Evolutionary conservation across 2,329 filamentous ascomycete genomes (phyloP), one percentile per base, ranked within the genome.

Genomic region (Lachnum nothofagi): DNA sequence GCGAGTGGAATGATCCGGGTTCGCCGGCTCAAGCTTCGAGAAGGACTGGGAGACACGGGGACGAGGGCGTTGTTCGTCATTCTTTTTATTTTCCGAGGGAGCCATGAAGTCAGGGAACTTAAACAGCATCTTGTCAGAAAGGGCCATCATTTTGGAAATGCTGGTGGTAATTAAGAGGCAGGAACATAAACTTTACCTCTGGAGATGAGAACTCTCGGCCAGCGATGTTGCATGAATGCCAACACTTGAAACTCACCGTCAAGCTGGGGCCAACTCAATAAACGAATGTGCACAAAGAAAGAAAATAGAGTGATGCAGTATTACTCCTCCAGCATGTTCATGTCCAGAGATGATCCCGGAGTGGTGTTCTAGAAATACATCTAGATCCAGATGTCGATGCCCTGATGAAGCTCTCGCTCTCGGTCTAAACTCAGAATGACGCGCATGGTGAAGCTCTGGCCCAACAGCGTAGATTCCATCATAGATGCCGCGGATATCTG

Each of bases 11-110:
- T 24, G 54, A 25, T 56, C 55, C 22, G 60, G 53, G 41, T 52
- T 59, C 4, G 49, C 33, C 5, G 57, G 53, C 23, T 67, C 68
- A 44, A 65, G 55, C 43, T 64, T 64, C 35, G 67, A 62, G 47
- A 70, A 71, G 23, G 67, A 71, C 41, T 67, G 67, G 22, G 68
- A 67, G 27, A 68, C 62, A 31, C 67, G 57, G 35, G 62, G 62
- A 33, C 61, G 60, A 49, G 64, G 65, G 38, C 61, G 58, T 40
- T 55, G 51, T 39, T 31, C 47, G 20, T 64, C 60, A 37, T 38
- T 56, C 48, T 56, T 62, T 43, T 45, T 55, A 8, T 31, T 39
- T 29, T 52, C 55, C 17, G 61, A 42, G 24, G 60, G 57, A 25
- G 62, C 57, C 64, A 66, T 66, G 47, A 64, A 64, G 48, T 62